These are phyloP conservation scores for Carallia pectinifolia DNA, from an alignment of 345 rosid genomes.

Conservation along the genomic window DNA sequence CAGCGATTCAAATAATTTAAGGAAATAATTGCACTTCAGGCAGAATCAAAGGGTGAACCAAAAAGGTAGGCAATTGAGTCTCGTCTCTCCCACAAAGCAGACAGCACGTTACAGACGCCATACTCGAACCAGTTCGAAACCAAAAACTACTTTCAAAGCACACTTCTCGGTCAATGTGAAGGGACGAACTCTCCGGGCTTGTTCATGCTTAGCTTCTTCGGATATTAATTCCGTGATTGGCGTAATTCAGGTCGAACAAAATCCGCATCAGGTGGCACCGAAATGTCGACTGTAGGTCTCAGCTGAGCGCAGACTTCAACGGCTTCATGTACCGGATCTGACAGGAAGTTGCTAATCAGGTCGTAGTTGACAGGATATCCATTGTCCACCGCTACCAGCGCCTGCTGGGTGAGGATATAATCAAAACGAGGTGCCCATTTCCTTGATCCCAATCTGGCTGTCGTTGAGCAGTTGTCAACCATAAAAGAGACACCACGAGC, in stretches of 20 bases:
- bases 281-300: slow-evolving; percentile 87
- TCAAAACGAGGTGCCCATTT: slow-evolving; percentile 94
- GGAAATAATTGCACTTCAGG: too few species aligned
- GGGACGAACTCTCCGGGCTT: not conserved
- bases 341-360: slow-evolving; percentile 80
- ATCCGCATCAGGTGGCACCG: slow-evolving; percentile 81
- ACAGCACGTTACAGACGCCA: too few species aligned
- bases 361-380: slow-evolving; percentile 67
- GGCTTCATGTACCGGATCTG: slow-evolving; percentile 88
- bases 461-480: slow-evolving; percentile 98
- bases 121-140: too few species aligned
- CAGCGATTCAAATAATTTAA: too few species aligned
- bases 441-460: slow-evolving; percentile 88
- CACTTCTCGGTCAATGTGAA: not conserved
- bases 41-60: too few species aligned
- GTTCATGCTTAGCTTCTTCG: not conserved
- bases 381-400: slow-evolving; percentile 75
- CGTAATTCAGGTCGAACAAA: slow-evolving; percentile 93
- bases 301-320: slow-evolving; percentile 74
- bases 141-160: too few species aligned
- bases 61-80: too few species aligned
- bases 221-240: slow-evolving; percentile 49
- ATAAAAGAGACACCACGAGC: slow-evolving; percentile 95
- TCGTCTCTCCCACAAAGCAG: too few species aligned
- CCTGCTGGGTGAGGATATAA: slow-evolving; percentile 78